These are phyloP conservation scores for Sistotremastrum niveocremeum DNA, from an alignment of 768 basidiomycete species.

Conservation along the genomic window DNA sequence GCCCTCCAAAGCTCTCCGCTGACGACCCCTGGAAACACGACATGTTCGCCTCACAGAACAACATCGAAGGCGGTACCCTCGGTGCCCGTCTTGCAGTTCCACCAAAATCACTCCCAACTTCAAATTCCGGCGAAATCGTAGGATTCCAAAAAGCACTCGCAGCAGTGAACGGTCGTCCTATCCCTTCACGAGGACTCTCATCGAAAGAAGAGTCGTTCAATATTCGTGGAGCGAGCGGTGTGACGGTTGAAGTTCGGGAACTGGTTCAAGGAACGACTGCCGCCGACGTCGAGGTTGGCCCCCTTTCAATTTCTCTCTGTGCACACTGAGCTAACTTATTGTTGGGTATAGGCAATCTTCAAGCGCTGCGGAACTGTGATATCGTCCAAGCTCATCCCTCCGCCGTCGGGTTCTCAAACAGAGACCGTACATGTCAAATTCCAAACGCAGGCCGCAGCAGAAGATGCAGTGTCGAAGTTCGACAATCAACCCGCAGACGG, in stretches of 20 bases:
- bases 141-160: conserved; percentile 26
- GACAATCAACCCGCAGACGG: conserved; percentile 76
- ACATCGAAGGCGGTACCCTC: conserved; percentile 21
- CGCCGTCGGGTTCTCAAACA: conserved; percentile 1
- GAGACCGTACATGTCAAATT: conserved; percentile 57
- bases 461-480: conserved; percentile 61
- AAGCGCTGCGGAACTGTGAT: conserved; percentile 61
- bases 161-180: neutral
- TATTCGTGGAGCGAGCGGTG: conserved; percentile 55
- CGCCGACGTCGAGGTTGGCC: conserved; percentile 54
- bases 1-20: conserved; percentile 49
- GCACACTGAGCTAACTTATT: neutral
- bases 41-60: conserved; percentile 39
- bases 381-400: conserved; percentile 19
- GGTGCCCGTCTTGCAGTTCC: conserved; percentile 36
- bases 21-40: conserved; percentile 64
- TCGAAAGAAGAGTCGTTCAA: conserved; percentile 41
- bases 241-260: conserved; percentile 52
- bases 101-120: conserved; percentile 14
- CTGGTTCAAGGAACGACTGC: conserved; percentile 65
- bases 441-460: conserved; percentile 29
- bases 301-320: neutral
- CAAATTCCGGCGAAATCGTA: conserved; percentile 4
- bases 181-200: conserved; percentile 2
- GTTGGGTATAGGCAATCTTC: conserved; percentile 47